A percentile compares a stretch with the other conserved stretches of the same genome.
Evolutionary conservation across 768 basidiomycete genomes (phyloP).

Genomic region (Suillus placidus): DNA sequence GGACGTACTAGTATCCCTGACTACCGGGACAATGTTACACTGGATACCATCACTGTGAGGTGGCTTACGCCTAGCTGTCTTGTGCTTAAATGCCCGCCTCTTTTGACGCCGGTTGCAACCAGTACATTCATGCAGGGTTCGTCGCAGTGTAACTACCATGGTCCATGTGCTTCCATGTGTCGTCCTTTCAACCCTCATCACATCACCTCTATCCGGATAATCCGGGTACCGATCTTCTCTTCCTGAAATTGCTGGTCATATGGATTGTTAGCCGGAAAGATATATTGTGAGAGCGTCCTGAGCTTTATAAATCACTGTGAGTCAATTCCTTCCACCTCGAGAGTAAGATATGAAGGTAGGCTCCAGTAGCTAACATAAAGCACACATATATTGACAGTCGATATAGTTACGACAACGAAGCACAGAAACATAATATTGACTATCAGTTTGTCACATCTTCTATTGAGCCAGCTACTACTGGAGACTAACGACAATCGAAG

Average conservation of each 20-base stretch:
- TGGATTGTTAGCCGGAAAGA: neutral
- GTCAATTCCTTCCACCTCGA: neutral
- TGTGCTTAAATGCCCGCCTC: neutral
- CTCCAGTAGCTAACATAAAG: neutral
- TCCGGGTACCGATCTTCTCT: neutral
- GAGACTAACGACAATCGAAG: neutral
- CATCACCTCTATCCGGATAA: neutral
- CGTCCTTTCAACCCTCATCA: neutral
- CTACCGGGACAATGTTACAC: constrained; percentile 20
- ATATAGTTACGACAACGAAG: neutral
- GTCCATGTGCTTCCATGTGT: neutral
- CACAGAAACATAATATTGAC: neutral
- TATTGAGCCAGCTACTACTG: neutral
- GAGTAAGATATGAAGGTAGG: neutral
- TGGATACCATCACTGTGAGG: constrained; percentile 36
- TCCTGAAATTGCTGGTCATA: neutral
- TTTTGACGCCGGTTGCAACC: neutral
- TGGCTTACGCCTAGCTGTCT: neutral
- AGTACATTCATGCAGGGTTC: neutral
- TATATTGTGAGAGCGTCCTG: neutral
- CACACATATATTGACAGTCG: neutral
- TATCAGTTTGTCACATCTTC: neutral
- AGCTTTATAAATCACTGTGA: neutral
- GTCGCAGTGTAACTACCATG: neutral
- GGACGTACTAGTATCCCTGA: constrained; percentile 33